Conservation (phyloP, 805 yeast species). For the Candida ipomoeae region DNA sequence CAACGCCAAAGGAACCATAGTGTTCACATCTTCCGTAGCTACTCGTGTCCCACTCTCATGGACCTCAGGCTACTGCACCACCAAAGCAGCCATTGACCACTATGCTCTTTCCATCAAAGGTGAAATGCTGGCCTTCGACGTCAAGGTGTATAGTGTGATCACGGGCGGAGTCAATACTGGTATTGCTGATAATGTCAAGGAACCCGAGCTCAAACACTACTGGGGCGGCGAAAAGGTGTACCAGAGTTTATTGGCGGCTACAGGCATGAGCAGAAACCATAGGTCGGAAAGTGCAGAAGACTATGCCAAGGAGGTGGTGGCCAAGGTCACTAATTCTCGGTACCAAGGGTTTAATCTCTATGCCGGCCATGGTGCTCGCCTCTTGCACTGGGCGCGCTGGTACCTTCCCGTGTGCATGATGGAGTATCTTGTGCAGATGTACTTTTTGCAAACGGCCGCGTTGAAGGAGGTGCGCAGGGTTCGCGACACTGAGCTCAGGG, state of each 20-base stretch:
- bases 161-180: slow-evolving; percentile 40
- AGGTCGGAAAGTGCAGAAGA: slow-evolving; percentile 4
- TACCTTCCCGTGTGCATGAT: slow-evolving; percentile 12
- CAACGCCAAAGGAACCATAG: slow-evolving; percentile 31
- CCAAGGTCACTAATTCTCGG: slow-evolving; percentile 5
- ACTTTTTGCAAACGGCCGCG: slow-evolving; percentile 14
- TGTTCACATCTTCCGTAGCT: slow-evolving; percentile 36
- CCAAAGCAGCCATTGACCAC: slow-evolving; percentile 38
- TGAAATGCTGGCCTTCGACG: slow-evolving; percentile 38
- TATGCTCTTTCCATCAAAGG: slow-evolving; percentile 30
- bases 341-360: slow-evolving; percentile 17
- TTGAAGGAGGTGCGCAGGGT: slow-evolving; percentile 5
- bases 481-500: slow-evolving; percentile 1
- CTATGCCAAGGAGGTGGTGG: slow-evolving; percentile 15
- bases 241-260: slow-evolving; percentile 8
- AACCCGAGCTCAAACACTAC: slow-evolving; percentile 3
- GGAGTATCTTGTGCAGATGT: slow-evolving; percentile 10
- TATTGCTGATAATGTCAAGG: slow-evolving; percentile 20
- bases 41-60: slow-evolving; percentile 31
- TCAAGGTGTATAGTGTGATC: slow-evolving; percentile 34
- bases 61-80: slow-evolving; percentile 29
- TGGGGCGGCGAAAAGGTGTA: slow-evolving; percentile 9
- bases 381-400: slow-evolving; percentile 13
- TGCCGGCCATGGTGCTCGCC: slow-evolving; percentile 9
- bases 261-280: slow-evolving; percentile 14